Evolutionary conservation across 495 filamentous ascomycete species (phyloP), one percentile per base, ranked within the genome.

Genomic region (Penicillium cataractarum): DNA sequence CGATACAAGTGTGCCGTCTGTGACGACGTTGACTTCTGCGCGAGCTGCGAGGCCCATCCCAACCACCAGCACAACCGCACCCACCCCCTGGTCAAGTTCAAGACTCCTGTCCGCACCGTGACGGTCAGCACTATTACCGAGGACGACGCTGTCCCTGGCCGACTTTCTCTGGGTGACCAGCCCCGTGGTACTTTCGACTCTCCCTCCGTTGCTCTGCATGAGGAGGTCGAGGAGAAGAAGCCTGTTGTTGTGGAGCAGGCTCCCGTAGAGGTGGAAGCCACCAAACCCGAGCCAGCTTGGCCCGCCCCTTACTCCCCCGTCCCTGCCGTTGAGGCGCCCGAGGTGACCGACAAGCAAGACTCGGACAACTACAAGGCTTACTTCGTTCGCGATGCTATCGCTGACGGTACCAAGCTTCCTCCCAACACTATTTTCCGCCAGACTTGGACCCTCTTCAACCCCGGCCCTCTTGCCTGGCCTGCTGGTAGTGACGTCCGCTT

Each of bases 1-100:
- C 89, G 95, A 60, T 99, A 94, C 83, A 98, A 98, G 86, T 99
- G 95, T 72, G 92, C 96, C 60, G 90, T 99, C 55, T 99, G 95
- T 79, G 85, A 95, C 71, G 96, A 99, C 73, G 90, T 89, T 35
- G 96, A 99, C 70, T 97, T 98, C 83, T 99, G 95, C 73, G 92
- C 89, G 65, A 90, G 85, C 70, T 99, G 95, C 77, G 95, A 99
- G 78, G 91, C 93, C 27, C 84, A 85, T 64, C 96, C 96, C 6
- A 82, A 80, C 55, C 92, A 96, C 75, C 77, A 74, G 7, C 95
- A 99, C 81, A 98, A 98, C 80, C 86, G 85, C 65, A 97, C 95
- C 17, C 95, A 99, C 70, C 95, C 95, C 6, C 78, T 98, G 69
- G 92, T 99, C 78, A 97, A 97, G 79, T 92, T 99, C 82, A 97